These are phyloP conservation scores for Scleromitrula shiraiana DNA, from an alignment of 2,329 filamentous ascomycete genomes.

Conservation along the genomic window DNA sequence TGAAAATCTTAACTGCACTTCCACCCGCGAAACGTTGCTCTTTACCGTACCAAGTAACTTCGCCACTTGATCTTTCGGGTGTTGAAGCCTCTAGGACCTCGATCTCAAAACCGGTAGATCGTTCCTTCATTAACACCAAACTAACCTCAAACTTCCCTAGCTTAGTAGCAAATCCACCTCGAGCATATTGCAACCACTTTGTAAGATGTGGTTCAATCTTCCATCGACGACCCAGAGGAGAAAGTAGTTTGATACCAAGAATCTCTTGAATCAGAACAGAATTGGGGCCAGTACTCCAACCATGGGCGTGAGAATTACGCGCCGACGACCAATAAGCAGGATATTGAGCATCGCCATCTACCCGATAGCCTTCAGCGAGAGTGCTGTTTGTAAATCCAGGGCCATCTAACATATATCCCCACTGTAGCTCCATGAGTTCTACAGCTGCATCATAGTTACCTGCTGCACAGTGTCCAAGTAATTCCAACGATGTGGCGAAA, in stretches of 20 bases:
- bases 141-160: constrained; percentile 33
- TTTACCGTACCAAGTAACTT: not conserved
- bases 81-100: not conserved
- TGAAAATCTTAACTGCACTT: not conserved
- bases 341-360: constrained; percentile 46
- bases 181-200: constrained; percentile 30
- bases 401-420: constrained; percentile 49
- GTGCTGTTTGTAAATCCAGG: constrained; percentile 51
- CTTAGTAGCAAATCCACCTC: constrained; percentile 35
- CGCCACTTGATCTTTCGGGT: not conserved
- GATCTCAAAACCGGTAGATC: not conserved
- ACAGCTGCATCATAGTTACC: constrained; percentile 43
- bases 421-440: constrained; percentile 45
- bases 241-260: constrained; percentile 35
- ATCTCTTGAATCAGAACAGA: constrained; percentile 38
- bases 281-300: constrained; percentile 42
- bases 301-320: constrained; percentile 42
- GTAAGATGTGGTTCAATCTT: constrained; percentile 34
- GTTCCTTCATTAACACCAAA: not conserved
- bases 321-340: constrained; percentile 31
- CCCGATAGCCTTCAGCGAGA: constrained; percentile 50
- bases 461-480: constrained; percentile 46
- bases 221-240: constrained; percentile 32
- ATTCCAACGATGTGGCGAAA: constrained; percentile 51
- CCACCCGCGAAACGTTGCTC: not conserved